phyloP scores from a whole-genome alignment of 441 rosid genomes.

The Adansonia grandidieri region DNA sequence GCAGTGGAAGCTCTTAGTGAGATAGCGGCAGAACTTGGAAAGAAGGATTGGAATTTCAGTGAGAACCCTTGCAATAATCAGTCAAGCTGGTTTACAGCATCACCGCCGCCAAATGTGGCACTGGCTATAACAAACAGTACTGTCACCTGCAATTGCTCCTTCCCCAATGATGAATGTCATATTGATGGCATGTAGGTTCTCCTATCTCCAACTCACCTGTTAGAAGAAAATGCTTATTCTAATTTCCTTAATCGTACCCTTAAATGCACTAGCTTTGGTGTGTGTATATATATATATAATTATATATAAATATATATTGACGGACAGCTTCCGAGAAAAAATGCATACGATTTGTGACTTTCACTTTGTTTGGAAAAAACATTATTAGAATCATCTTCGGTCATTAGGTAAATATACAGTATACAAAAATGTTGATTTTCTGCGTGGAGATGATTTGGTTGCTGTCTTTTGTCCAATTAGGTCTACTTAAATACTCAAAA shows the following conservation, averaged over 20 bases:
- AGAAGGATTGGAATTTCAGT: conserved; percentile 35
- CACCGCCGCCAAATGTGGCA: neutral
- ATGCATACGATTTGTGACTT: neutral
- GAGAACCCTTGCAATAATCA: conserved; percentile 37
- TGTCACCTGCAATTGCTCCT: conserved; percentile 33
- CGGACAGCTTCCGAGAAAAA: too few relatives aligned
- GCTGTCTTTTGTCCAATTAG: neutral
- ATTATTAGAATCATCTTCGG: neutral
- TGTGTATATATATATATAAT: neutral
- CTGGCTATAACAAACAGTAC: conserved; percentile 11
- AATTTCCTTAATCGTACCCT: neutral
- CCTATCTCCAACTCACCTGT: too few relatives aligned
- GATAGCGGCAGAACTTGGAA: conserved; percentile 35
- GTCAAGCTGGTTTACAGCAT: conserved; percentile 31
- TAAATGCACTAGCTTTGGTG: neutral
- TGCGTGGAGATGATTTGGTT: neutral
- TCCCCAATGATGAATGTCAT: conserved; percentile 34
- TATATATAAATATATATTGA: too few relatives aligned
- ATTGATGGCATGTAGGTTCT: conserved; percentile 32
- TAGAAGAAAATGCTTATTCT: neutral
- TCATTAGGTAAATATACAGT: neutral
- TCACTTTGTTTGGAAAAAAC: too few relatives aligned
- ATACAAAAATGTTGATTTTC: neutral
- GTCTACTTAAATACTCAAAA: neutral
- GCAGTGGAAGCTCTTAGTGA: conserved; percentile 37